Base-by-base conservation (phyloP, 2,329 filamentous ascomycete species). In the Scolecobasidium constrictum region DNA sequence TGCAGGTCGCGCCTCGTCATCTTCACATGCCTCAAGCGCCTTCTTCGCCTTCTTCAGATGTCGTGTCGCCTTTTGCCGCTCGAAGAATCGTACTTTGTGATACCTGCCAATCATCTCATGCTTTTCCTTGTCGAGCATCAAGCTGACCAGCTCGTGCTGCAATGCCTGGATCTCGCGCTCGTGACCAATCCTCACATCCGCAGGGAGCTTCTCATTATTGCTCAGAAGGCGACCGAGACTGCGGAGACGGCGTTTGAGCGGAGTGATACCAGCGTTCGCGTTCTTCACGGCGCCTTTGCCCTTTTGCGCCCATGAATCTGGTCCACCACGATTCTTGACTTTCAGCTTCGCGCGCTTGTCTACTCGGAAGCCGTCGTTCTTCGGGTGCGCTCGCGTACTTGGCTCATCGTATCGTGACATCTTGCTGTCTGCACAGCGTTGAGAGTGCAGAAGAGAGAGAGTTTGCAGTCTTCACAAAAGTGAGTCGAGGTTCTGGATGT, bases 61-160 rank as follows among this genome's bases (percentile, higher is more conserved):
- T 45, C 82, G 71, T 40, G 71, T 72, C 20, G 82, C 82, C 60
- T 86, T 87, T 61, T 85, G 80, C 38, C 81, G 73, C 51, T 86
- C 81, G 61, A 90, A 90, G 58, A 92, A 92, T 20, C 85, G 71
- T 40, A 90, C 77, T 75, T 86, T 88, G 58, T 90, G 84, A 53
- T 87, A 92, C 59, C 80, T 83, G 40, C 69, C 69, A 48, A 88
- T 86, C 75, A 88, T 85, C 46, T 77, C 71, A 52, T 71, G 72
- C 50, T 77, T 72, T 55, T 70, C 71, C 62, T 77, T 79, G 52
- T 78, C 76, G 46, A 71, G 69, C 46, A 74, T 66, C 38, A 73
- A 69, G 48, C 74, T 69, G 4, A 62, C 68, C 46, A 88, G 67
- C 53, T 83, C 80, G 49, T 75, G 68, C 59, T 77, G 71, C 53